Conservation (phyloP, 306 rosid species). For the Castanea sativa region DNA sequence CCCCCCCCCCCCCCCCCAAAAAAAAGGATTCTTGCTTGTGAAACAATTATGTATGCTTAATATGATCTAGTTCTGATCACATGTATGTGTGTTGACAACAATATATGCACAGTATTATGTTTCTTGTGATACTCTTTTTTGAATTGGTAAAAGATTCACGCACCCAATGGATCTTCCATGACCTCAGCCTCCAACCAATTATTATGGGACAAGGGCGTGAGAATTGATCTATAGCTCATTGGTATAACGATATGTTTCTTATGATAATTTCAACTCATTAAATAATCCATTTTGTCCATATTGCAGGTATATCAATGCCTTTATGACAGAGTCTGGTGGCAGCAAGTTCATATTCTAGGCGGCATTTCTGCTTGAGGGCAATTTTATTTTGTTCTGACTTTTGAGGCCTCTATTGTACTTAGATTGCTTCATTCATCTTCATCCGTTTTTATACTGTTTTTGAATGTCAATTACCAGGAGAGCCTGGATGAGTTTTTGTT, state of each 20-base stretch:
- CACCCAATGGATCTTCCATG: too few relatives aligned
- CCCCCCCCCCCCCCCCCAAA: too few relatives aligned
- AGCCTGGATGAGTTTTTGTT: slow-evolving; percentile 13
- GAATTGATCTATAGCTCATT: too few relatives aligned
- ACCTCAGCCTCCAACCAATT: too few relatives aligned
- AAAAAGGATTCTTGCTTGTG: not conserved
- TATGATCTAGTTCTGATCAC: not conserved
- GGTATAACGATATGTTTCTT: not conserved
- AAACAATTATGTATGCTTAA: not conserved
- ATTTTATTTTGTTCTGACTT: slow-evolving; percentile 21
- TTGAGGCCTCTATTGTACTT: slow-evolving; percentile 33
- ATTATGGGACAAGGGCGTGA: too few relatives aligned
- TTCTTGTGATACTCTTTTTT: not conserved
- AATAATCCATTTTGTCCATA: slow-evolving; percentile 18
- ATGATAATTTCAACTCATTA: not conserved
- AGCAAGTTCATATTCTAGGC: slow-evolving; percentile 14
- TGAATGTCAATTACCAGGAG: slow-evolving; percentile 10
- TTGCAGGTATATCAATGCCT: slow-evolving; percentile 97
- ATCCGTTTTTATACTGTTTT: not conserved
- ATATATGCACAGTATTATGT: not conserved
- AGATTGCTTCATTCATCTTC: slow-evolving; percentile 18
- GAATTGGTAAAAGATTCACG: too few relatives aligned
- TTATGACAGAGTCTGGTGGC: slow-evolving; percentile 48
- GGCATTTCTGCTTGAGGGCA: slow-evolving; percentile 33
- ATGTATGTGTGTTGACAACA: not conserved